These are phyloP conservation scores for Teunomyces pallodes DNA, from an alignment of 805 yeast genomes.

Conservation along the genomic window DNA sequence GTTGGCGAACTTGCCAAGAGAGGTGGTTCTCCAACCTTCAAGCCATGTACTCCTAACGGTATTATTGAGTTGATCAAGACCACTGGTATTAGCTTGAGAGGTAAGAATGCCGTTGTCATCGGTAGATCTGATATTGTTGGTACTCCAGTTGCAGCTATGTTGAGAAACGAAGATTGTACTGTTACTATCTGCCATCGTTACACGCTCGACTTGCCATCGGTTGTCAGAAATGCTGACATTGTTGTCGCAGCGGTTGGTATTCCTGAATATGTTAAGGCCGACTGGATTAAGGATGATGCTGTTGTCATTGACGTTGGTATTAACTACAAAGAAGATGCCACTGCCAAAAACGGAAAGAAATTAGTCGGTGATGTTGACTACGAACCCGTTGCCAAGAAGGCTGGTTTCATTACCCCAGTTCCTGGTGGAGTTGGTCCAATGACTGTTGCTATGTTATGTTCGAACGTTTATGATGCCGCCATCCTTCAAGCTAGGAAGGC, in stretches of 20 bases:
- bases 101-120: slow-evolving; percentile 83
- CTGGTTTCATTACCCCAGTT: slow-evolving; percentile 84
- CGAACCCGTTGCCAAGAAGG: slow-evolving; percentile 58
- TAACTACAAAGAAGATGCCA: slow-evolving; percentile 75
- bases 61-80: slow-evolving; percentile 75
- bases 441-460: slow-evolving; percentile 95
- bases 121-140: slow-evolving; percentile 98
- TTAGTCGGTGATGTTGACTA: slow-evolving; percentile 96
- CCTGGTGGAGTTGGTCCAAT: slow-evolving; percentile 99
- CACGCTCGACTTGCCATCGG: slow-evolving; percentile 56
- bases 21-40: slow-evolving; percentile 76
- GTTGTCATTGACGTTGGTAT: slow-evolving; percentile 94
- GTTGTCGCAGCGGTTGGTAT: slow-evolving; percentile 91
- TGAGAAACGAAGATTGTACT: slow-evolving; percentile 78
- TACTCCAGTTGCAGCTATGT: slow-evolving; percentile 81
- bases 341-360: slow-evolving; percentile 73
- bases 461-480: slow-evolving; percentile 81
- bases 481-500: slow-evolving; percentile 50
- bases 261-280: slow-evolving; percentile 81
- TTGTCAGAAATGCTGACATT: slow-evolving; percentile 71
- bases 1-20: slow-evolving; percentile 88
- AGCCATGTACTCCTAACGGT: slow-evolving; percentile 97
- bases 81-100: slow-evolving; percentile 65
- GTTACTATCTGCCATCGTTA: slow-evolving; percentile 84
- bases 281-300: slow-evolving; percentile 81